phyloP scores from a whole-genome alignment of 148 eudicot genomes.

The Polygonum aviculare region DNA sequence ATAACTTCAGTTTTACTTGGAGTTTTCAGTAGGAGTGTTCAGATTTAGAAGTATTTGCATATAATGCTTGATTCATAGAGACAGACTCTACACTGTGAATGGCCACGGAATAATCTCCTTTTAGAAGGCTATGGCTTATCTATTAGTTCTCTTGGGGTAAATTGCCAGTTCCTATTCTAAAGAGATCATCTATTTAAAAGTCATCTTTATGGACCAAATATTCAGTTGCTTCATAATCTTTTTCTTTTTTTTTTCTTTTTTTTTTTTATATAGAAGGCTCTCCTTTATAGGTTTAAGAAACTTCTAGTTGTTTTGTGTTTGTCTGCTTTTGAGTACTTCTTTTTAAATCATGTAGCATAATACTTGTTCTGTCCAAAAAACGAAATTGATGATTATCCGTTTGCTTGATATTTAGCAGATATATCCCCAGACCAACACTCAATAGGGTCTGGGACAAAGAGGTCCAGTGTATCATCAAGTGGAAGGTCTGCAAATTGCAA shows the following conservation, averaged over 20 bases:
- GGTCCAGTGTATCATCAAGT: slow-evolving; percentile 67
- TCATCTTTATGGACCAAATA: neutral
- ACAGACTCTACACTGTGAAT: neutral
- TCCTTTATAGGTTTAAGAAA: neutral
- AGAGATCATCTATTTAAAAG: neutral
- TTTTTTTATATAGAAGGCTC: neutral
- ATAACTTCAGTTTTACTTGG: too few relatives aligned
- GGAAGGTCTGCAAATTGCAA: slow-evolving; percentile 48
- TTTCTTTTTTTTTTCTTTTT: too few relatives aligned
- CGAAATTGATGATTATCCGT: neutral
- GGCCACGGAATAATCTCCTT: neutral
- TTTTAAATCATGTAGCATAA: neutral
- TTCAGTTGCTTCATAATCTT: neutral
- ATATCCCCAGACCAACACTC: slow-evolving; percentile 76
- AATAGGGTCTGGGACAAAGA: slow-evolving; percentile 63
- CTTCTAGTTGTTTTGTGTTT: neutral
- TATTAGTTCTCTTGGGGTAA: neutral
- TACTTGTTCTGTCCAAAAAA: neutral
- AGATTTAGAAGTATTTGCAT: neutral
- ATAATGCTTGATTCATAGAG: neutral
- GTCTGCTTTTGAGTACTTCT: neutral
- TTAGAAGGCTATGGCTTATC: neutral
- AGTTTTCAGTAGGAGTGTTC: neutral
- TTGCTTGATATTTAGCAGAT: slow-evolving; percentile 28
- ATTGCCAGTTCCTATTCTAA: neutral